phyloP scores from a whole-genome alignment of 169 alveolate species.

The Babesia microti region DNA sequence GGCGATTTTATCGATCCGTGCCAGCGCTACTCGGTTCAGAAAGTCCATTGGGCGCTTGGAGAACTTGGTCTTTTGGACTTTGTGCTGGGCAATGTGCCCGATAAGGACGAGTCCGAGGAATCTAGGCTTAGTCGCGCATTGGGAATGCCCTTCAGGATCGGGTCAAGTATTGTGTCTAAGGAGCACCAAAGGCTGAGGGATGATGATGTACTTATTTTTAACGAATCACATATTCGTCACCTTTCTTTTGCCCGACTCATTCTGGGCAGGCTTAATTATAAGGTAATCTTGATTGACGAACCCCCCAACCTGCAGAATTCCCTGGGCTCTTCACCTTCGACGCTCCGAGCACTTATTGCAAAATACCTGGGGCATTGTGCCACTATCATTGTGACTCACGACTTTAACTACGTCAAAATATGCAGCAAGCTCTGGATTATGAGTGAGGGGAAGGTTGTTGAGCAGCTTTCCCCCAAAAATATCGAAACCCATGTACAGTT shows the following conservation, averaged over 20 bases:
- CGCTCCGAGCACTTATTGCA: slow-evolving; percentile 23
- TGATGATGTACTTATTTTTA: slow-evolving; percentile 4
- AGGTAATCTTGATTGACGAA: slow-evolving; percentile 61
- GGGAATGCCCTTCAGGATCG: too few species aligned
- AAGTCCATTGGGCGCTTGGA: slow-evolving; percentile 18
- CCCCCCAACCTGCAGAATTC: slow-evolving; percentile 52
- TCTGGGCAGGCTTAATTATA: slow-evolving; percentile 50
- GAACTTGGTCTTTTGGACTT: slow-evolving; percentile 24
- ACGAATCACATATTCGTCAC: slow-evolving; percentile 44
- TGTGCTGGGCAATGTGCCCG: too few species aligned
- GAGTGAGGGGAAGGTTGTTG: slow-evolving; percentile 3
- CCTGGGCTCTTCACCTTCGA: slow-evolving; percentile 8
- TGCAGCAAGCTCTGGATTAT: slow-evolving; percentile 19
- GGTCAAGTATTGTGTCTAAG: background rate
- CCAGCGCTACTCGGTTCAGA: slow-evolving; percentile 22
- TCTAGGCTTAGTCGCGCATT: too few species aligned
- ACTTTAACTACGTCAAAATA: slow-evolving; percentile 22
- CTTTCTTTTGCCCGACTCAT: slow-evolving; percentile 54
- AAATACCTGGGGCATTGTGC: slow-evolving; percentile 39
- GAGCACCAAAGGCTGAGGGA: background rate
- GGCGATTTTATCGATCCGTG: slow-evolving; percentile 43
- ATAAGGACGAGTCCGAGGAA: too few species aligned
- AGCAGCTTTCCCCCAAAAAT: too few species aligned
- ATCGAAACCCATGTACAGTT: too few species aligned
- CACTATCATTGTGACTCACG: slow-evolving; percentile 44